Evolutionary conservation across 805 yeast genomes (phyloP).

Genomic region (Cyberlindnera euphorbiiphila): DNA sequence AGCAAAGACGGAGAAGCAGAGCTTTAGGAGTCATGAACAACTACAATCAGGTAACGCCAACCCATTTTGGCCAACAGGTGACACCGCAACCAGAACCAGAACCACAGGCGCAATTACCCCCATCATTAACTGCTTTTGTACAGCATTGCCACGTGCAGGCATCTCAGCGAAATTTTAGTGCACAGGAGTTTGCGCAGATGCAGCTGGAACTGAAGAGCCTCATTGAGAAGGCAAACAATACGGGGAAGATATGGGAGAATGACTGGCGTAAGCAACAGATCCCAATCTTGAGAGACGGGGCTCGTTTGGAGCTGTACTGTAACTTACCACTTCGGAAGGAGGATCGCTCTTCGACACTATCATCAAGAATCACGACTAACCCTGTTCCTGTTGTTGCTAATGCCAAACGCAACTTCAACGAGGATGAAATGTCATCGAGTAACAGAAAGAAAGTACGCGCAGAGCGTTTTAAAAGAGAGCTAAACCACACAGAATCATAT

Average conservation of each 20-base stretch:
- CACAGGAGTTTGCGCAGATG: conserved; percentile 16
- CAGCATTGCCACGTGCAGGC: conserved; percentile 23
- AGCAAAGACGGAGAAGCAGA: too few relatives aligned
- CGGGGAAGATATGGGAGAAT: conserved; percentile 25
- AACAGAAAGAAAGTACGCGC: conserved; percentile 33
- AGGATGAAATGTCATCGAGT: conserved; percentile 22
- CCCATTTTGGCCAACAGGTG: conserved; percentile 7
- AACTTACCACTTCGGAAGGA: conserved; percentile 10
- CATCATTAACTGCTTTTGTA: conserved; percentile 21
- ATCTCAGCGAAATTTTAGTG: conserved; percentile 12
- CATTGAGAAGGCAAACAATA: conserved; percentile 26
- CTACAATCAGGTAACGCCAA: conserved; percentile 17
- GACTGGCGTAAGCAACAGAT: conserved; percentile 28
- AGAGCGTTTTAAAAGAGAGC: conserved; percentile 32
- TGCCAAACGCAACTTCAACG: conserved; percentile 3
- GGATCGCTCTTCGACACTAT: too few relatives aligned
- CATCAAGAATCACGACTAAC: too few relatives aligned
- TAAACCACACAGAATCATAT: conserved; percentile 12
- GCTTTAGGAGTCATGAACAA: too few relatives aligned
- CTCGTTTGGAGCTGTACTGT: conserved; percentile 17
- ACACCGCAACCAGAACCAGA: conserved; percentile 7
- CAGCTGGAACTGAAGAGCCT: conserved; percentile 25
- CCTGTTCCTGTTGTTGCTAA: too few relatives aligned
- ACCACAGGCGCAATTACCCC: conserved; percentile 21
- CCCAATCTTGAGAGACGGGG: conserved; percentile 20